Conservation (phyloP, 2,329 filamentous ascomycete species). For the Hypoxylon sp. region DNA sequence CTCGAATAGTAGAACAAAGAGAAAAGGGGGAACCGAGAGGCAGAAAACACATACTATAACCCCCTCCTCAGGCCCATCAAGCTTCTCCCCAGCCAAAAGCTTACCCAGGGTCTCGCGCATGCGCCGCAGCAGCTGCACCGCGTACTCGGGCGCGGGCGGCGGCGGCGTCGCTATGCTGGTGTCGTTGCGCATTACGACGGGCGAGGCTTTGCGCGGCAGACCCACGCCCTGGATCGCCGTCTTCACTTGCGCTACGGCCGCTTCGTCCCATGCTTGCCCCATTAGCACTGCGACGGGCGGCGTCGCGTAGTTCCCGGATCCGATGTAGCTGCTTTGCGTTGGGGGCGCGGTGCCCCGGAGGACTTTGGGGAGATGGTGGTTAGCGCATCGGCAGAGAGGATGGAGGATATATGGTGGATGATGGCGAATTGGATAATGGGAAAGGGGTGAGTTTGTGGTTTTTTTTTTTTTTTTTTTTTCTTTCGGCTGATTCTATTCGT, state of each 20-base stretch:
- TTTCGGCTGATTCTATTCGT: neutral
- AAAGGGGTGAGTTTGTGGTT: neutral
- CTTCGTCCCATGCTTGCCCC: slow-evolving; percentile 37
- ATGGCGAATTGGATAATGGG: neutral
- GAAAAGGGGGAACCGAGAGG: neutral
- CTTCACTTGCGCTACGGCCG: slow-evolving; percentile 21
- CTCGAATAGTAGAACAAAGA: neutral
- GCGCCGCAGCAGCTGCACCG: slow-evolving; percentile 36
- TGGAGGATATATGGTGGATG: too few species aligned
- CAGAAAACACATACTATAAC: slow-evolving; percentile 29
- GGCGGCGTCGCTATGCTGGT: slow-evolving; percentile 20
- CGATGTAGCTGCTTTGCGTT: slow-evolving; percentile 36
- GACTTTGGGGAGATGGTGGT: slow-evolving; percentile 17
- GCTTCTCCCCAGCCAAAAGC: slow-evolving; percentile 18
- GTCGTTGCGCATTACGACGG: slow-evolving; percentile 38
- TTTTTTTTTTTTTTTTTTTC: neutral
- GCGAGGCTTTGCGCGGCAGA: neutral
- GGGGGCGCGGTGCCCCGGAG: slow-evolving; percentile 33
- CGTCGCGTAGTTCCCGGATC: slow-evolving; percentile 8
- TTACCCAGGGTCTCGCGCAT: slow-evolving; percentile 22
- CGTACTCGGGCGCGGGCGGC: slow-evolving; percentile 34
- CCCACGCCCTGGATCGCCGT: slow-evolving; percentile 19
- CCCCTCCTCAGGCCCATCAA: slow-evolving; percentile 28
- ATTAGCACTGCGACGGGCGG: slow-evolving; percentile 34
- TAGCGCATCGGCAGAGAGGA: slow-evolving; percentile 1